phyloP scores from a whole-genome alignment of 192 early-diverging fungal species.

The Gonapodya prolifera region DNA sequence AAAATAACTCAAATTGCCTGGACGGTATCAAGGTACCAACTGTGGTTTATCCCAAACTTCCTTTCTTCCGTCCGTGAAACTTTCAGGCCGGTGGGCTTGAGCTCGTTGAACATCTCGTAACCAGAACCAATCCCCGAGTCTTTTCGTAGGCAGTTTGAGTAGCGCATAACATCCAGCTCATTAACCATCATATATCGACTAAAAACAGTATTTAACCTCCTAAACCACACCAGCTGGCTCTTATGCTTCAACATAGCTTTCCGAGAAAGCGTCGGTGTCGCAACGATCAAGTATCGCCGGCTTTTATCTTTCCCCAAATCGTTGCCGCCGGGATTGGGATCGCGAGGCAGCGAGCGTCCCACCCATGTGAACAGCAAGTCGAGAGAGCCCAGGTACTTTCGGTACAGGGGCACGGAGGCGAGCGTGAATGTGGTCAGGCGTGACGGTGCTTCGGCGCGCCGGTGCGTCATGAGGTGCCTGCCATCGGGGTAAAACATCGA shows the following conservation, averaged over 20 bases:
- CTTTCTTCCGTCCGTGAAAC: too few relatives aligned
- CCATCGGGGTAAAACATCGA: not conserved
- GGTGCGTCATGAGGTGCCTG: not conserved
- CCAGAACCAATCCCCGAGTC: too few relatives aligned
- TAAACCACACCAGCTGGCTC: slow-evolving; percentile 88
- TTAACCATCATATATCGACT: slow-evolving; percentile 87
- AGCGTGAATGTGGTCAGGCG: not conserved
- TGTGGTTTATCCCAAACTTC: too few relatives aligned
- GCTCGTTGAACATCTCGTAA: too few relatives aligned
- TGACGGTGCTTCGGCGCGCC: not conserved
- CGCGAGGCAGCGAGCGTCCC: slow-evolving; percentile 12
- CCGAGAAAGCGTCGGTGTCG: slow-evolving; percentile 38
- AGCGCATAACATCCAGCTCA: too few relatives aligned
- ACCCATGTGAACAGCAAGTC: slow-evolving; percentile 25
- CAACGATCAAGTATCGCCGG: slow-evolving; percentile 29
- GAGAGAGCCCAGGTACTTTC: slow-evolving; percentile 41
- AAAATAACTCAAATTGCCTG: too few relatives aligned
- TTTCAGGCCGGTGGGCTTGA: too few relatives aligned
- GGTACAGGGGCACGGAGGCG: slow-evolving; percentile 36
- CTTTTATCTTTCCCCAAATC: not conserved
- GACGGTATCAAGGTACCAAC: too few relatives aligned
- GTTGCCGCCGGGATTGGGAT: not conserved
- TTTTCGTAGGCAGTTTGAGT: too few relatives aligned
- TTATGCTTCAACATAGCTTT: slow-evolving; percentile 68
- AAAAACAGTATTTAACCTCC: slow-evolving; percentile 71